Evolutionary conservation across 192 early-diverging fungal genomes (phyloP), one percentile per base, ranked within the genome.

Genomic region (Mycoemilia scoparia): DNA sequence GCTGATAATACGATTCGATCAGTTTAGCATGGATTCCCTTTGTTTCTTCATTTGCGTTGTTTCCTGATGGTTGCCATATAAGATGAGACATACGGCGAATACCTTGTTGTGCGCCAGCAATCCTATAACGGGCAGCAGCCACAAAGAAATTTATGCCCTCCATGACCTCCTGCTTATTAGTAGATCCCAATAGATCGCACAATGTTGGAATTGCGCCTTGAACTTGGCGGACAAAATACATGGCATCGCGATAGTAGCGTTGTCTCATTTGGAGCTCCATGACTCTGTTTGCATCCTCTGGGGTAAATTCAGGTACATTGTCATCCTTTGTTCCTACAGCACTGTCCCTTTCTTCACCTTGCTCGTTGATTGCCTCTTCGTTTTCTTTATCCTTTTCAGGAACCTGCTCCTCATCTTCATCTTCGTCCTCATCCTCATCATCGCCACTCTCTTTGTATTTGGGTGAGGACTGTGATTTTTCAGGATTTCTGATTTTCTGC

Each of bases 91-190:
- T 99, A 43, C 71, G 76, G 25, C 76, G 69, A 33, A 96, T 76
- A 21, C 92, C 95, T 16, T 76, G 79, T 67, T 49, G 57, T 17
- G 90, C 79, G 4, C 60, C 65, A 29, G 86, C 87, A 47, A 99
- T 70, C 40, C 81, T 76, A 48, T 77, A 95, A 22, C 74, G 70
- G 51, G 84, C 69, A 2, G 84, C 78, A 0, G 67, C 59, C 1
- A 87, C 84, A 45, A 96, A 86, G 48, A 96, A 96, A 29, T 84
- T 79, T 81, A 99, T 99, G 1, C 78, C 74, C 43, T 96, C 92
- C 39, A 93, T 66, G 1, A 96, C 91, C 51, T 99, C 96, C 8
- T 76, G 50, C 45, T 96, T 96, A 31, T 66, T 72, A 15, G 77
- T 92, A 2, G 87, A 91, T 2, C 76, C 78, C 21, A 99, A 64